Evolutionary conservation across 192 early-diverging fungal species (phyloP).

Genomic region (Podila epigama): DNA sequence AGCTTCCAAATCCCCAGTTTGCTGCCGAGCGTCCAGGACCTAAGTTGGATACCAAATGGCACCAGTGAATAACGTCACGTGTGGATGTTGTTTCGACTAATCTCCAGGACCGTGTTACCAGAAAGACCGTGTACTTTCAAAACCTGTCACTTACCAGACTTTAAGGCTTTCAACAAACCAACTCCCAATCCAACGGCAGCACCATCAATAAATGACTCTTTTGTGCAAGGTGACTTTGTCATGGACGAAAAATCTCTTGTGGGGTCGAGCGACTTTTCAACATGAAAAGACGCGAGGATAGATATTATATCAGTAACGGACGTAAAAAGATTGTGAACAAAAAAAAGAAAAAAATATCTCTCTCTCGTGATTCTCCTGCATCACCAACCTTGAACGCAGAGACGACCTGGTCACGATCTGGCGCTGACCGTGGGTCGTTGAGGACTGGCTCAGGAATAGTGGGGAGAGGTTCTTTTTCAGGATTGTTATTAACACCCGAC

Average conservation of each 20-base stretch:
- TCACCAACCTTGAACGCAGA: constrained; percentile 37
- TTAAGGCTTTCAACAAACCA: constrained; percentile 32
- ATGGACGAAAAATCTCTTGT: constrained; percentile 37
- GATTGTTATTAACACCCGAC: constrained; percentile 37
- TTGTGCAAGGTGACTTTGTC: constrained; percentile 39
- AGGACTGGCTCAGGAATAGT: constrained; percentile 32
- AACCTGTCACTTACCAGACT: constrained; percentile 7
- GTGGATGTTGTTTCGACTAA: not conserved
- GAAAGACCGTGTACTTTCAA: too few relatives aligned
- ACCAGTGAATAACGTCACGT: not conserved
- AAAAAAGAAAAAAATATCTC: not conserved
- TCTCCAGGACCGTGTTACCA: not conserved
- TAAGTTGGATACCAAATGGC: not conserved
- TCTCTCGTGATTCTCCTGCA: not conserved
- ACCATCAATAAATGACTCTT: constrained; percentile 44
- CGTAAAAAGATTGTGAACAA: not conserved
- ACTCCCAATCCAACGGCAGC: constrained; percentile 33
- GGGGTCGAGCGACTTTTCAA: constrained; percentile 28
- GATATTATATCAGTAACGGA: not conserved
- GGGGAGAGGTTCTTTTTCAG: constrained; percentile 20
- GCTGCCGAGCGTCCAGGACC: constrained; percentile 17
- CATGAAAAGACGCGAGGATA: too few relatives aligned
- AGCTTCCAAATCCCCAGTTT: constrained; percentile 44
- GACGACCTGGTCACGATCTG: constrained; percentile 42
- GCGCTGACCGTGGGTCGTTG: constrained; percentile 34